Evolutionary conservation across 768 basidiomycete species (phyloP), one percentile per base, ranked within the genome.

Genomic region (Cantharellus cinnabarinus): DNA sequence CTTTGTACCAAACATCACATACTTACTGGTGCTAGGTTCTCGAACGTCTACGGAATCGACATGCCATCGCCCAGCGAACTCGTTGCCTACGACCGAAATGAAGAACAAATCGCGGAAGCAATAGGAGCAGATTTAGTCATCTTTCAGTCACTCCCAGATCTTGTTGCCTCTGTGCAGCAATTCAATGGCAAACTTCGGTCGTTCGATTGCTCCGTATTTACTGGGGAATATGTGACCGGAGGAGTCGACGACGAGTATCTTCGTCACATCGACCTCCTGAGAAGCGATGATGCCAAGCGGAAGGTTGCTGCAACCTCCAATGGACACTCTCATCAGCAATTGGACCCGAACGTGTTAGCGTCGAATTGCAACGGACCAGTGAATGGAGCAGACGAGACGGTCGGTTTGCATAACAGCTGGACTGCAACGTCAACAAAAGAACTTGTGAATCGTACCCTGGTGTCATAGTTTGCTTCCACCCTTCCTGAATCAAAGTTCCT

Each of bases 11-110:
- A n/a, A 4, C 2, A 29, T 4, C 7, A 2, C 15, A 3, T 2
- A n/a, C 7, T 53, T 29, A 38, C 44, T 29, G 41, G 20, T 15
- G 14, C 41, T 15, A 88, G 89, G 37, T 79, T 81, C 68, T 83
- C 91, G 3, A 95, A 98, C 67, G 95, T 99, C 3, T 98, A 99
- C 70, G 95, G 95, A 20, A 99, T 99, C 67, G 95, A 99, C 73
- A 99, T 98, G 95, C 94, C 95, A 39, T 89, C 91, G 2, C 81
- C 89, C n/a, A 71, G 75, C 41, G 94, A 98, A 67, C 82, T 98
- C 40, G 91, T 98, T 56, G 94, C 90, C 0, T 74, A 91, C 68
- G 78, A 76, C 41, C 81, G 89, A 56, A 78, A 80, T 57, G 78
- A 76, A 5, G 74, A 77, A 34, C 77, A 82, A 61, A 82, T 98